phyloP scores from a whole-genome alignment of 495 filamentous ascomycete species.

The Pseudomonodictys pantanalensis region DNA sequence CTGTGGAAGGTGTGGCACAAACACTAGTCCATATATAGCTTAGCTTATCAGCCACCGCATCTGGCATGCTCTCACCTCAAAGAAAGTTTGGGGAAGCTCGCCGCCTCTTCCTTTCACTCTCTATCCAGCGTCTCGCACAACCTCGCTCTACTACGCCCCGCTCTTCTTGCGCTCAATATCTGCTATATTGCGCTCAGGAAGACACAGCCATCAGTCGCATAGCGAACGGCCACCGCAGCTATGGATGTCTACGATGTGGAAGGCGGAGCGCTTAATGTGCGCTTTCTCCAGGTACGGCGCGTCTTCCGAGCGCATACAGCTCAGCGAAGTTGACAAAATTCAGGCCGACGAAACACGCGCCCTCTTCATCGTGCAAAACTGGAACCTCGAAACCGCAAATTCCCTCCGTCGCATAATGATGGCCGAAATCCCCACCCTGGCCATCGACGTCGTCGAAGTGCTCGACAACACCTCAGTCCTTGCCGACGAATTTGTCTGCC shows the following conservation, averaged over 20 bases:
- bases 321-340: slow-evolving; percentile 6
- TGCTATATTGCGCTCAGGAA: too few species aligned
- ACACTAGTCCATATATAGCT: too few species aligned
- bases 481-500: slow-evolving; percentile 91
- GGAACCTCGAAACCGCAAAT: slow-evolving; percentile 89
- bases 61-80: too few species aligned
- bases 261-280: slow-evolving; percentile 30
- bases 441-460: slow-evolving; percentile 91
- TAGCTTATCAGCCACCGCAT: too few species aligned
- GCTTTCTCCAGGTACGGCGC: slow-evolving; percentile 27
- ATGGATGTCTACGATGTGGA: slow-evolving; percentile 33
- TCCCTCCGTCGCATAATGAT: slow-evolving; percentile 88
- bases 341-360: slow-evolving; percentile 68
- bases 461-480: slow-evolving; percentile 90
- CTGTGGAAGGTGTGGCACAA: too few species aligned
- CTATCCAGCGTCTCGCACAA: too few species aligned
- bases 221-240: neutral
- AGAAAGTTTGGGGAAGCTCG: too few species aligned
- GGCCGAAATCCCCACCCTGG: slow-evolving; percentile 90
- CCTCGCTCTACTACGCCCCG: too few species aligned
- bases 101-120: too few species aligned
- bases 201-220: too few species aligned
- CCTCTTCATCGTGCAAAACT: slow-evolving; percentile 76
- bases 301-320: neutral
- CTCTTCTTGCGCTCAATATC: too few species aligned